Percentiles rank a stretch among this genome's conserved stretches.
Evolutionary conservation across 2,329 filamentous ascomycete species (phyloP).

Genomic region (Exophiala spinifera): DNA sequence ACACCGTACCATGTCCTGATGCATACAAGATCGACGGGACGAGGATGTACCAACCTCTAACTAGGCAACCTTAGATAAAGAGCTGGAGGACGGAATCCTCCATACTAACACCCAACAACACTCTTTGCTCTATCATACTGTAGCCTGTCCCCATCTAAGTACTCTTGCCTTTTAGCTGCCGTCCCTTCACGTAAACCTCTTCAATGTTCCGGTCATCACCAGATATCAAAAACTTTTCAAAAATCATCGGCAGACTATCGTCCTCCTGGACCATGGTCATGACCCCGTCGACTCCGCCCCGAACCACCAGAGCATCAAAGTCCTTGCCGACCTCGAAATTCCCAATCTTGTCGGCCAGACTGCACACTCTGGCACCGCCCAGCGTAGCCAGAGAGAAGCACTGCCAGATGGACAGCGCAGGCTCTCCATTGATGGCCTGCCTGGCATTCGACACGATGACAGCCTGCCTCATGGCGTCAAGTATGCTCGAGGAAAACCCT

Average conservation of each 20-base stretch:
- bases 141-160: too few relatives aligned
- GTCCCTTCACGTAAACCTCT: conserved; percentile 53
- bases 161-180: conserved; percentile 25
- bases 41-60: too few relatives aligned
- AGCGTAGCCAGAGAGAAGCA: conserved; percentile 60
- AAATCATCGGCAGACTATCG: conserved; percentile 47
- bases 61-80: too few relatives aligned
- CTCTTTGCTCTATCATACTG: too few relatives aligned
- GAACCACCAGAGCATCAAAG: conserved; percentile 33
- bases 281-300: conserved; percentile 37
- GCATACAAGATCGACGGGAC: too few relatives aligned
- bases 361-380: conserved; percentile 59
- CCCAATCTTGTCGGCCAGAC: conserved; percentile 44
- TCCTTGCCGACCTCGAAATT: conserved; percentile 35
- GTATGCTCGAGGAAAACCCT: conserved; percentile 56
- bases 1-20: too few relatives aligned
- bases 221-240: conserved; percentile 65
- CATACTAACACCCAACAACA: too few relatives aligned
- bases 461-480: conserved; percentile 57
- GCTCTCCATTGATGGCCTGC: conserved; percentile 36
- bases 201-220: conserved; percentile 62
- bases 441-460: conserved; percentile 43
- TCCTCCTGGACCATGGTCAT: conserved; percentile 56
- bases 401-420: conserved; percentile 50
- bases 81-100: too few relatives aligned